These are phyloP conservation scores for Waltiozyma sp. DNA, from an alignment of 1,139 yeast genomes.

Conservation along the genomic window DNA sequence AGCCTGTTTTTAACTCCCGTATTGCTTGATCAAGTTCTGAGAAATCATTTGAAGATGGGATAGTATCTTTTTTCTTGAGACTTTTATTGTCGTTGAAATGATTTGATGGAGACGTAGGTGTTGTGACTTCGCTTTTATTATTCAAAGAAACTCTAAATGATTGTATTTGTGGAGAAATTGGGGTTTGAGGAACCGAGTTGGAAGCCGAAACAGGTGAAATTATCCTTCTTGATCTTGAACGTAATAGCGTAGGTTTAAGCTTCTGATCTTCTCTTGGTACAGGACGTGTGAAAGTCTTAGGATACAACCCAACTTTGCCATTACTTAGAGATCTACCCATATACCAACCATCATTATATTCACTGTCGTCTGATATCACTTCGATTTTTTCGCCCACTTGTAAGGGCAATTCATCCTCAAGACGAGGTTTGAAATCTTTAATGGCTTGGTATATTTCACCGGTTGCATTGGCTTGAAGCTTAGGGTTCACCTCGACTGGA, in stretches of 20 bases:
- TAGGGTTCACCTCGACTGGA: conserved; percentile 3
- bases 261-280: conserved; percentile 18
- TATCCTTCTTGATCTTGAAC: conserved; percentile 51
- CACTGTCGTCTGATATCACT: conserved; percentile 85
- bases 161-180: conserved; percentile 5
- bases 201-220: conserved; percentile 15
- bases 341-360: conserved; percentile 97
- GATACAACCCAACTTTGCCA: conserved; percentile 74
- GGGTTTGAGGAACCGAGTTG: conserved; percentile 7
- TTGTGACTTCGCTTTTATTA: conserved; percentile 3
- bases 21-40: conserved; percentile 81
- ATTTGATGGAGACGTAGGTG: conserved; percentile 9
- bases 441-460: conserved; percentile 42
- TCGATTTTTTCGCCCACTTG: conserved; percentile 79
- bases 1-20: conserved; percentile 46
- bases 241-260: conserved; percentile 27
- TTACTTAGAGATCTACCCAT: conserved; percentile 72
- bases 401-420: conserved; percentile 81
- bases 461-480: conserved; percentile 13
- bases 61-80: no score
- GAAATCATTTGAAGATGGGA: conserved; percentile 17
- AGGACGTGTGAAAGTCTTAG: conserved; percentile 68
- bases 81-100: conserved; percentile 6
- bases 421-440: conserved; percentile 75
- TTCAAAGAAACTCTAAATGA: background rate